Percentiles rank a stretch among this genome's conserved stretches.
Evolutionary conservation across 257 asterid genomes (phyloP).

Genomic region (Lycium barbarum): DNA sequence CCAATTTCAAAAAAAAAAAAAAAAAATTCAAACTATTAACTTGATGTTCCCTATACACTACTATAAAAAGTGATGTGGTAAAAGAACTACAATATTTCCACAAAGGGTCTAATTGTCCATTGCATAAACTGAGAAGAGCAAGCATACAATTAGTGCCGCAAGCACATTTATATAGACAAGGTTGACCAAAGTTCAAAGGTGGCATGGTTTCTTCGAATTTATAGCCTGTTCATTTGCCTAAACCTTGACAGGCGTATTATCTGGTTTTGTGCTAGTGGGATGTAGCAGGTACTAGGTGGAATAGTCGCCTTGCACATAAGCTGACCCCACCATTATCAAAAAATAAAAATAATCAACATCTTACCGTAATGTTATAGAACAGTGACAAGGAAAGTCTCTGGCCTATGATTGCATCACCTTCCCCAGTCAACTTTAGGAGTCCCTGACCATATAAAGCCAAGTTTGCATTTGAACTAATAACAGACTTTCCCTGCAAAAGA

Average conservation of each 20-base stretch:
- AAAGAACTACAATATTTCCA: neutral
- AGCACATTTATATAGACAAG: neutral
- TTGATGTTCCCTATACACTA: neutral
- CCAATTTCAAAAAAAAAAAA: no score
- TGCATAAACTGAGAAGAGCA: neutral
- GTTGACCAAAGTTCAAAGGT: constrained; percentile 2
- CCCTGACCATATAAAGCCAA: constrained; percentile 94
- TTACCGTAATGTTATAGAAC: constrained; percentile 90
- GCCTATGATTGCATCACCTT: constrained; percentile 92
- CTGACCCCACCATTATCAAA: neutral
- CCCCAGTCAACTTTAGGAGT: constrained; percentile 75
- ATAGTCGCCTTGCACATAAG: neutral
- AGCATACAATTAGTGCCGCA: neutral
- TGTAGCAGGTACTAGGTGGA: neutral
- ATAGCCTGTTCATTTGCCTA: neutral
- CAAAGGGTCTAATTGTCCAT: neutral
- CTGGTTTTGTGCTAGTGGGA: neutral
- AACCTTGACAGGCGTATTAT: neutral
- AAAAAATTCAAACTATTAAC: neutral
- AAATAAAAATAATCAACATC: constrained; percentile 36
- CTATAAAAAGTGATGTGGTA: neutral
- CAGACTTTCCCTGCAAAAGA: constrained; percentile 75
- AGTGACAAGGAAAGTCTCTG: constrained; percentile 88
- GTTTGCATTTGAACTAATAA: constrained; percentile 88
- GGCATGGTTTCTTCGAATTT: neutral